Base-by-base conservation (phyloP, 768 basidiomycete species). In the Phaeotremella skinneri region DNA sequence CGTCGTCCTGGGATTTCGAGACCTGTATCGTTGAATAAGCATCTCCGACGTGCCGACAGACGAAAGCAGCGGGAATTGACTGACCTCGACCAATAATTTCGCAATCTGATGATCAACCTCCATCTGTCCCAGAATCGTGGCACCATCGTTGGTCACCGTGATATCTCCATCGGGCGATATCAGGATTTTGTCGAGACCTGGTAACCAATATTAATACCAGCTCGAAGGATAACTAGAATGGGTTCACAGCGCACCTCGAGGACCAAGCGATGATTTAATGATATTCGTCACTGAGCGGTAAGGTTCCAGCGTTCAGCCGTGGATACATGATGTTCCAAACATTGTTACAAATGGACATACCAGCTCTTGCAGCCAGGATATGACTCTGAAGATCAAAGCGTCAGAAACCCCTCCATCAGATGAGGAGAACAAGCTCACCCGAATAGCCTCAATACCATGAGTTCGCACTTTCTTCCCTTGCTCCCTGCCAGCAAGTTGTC, bases 51-150 rank as follows among this genome's bases (percentile, higher is more conserved):
- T 14, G 6, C 43, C 23, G 7, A 7, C 20, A 58, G 14, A 20
- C 25, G 31, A 47, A 5, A 43, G 20, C n/a, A 6, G 11, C 11
- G 49, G 26, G 25, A 30, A 42, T 26, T 59, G 49, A n/a, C n/a
- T n/a, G n/a, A 74, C 72, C 60, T 76, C 73, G 11, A 99, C 96
- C 31, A 99, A 84, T 45, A 99, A 84, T 79, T 96, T 99, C 59
- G 96, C 96, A 72, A 99, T 94, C 80, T 94, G 94, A 76, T 99
- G 94, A 72, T 98, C 94, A 52, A 98, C 93, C 78, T 96, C 91
- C 92, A 99, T 97, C 81, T 97, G 94, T 23, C 91, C 85, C 56
- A 99, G 81, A 68, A 99, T 99, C 23, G 96, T 99, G 4, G 96
- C 96, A 50, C 96, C 96, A 79, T 99, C 96, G 79, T 99, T 99